These are phyloP conservation scores for Alternaria postmessia DNA, from an alignment of 2,329 filamentous ascomycete genomes.

Conservation along the genomic window DNA sequence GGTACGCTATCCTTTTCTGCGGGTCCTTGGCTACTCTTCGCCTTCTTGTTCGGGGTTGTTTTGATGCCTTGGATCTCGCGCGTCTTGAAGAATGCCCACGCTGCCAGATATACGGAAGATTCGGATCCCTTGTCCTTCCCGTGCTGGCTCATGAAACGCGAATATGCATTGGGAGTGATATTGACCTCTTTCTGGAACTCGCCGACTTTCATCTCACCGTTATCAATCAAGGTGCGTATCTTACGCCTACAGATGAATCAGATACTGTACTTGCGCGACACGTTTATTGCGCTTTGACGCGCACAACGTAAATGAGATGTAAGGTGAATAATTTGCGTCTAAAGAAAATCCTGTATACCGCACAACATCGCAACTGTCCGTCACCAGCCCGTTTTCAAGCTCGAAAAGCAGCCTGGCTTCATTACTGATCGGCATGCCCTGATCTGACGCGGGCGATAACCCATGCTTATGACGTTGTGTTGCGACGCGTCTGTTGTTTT, in stretches of 20 bases:
- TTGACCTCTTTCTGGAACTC: constrained; percentile 54
- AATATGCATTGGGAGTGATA: constrained; percentile 49
- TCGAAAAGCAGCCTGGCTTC: constrained; percentile 11
- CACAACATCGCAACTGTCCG: constrained; percentile 31
- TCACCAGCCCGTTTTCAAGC: constrained; percentile 23
- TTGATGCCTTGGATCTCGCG: constrained; percentile 60
- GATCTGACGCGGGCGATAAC: not conserved
- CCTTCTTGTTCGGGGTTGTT: constrained; percentile 19
- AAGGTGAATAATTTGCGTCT: not conserved
- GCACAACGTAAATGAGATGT: not conserved
- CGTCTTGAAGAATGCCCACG: constrained; percentile 58
- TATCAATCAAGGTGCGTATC: constrained; percentile 54
- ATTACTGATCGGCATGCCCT: constrained; percentile 8
- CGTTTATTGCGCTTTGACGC: not conserved
- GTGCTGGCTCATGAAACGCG: constrained; percentile 60
- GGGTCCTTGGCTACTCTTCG: constrained; percentile 22
- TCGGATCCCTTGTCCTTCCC: constrained; percentile 49
- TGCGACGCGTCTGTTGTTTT: constrained; percentile 3
- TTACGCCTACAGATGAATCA: constrained; percentile 35
- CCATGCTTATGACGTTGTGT: constrained; percentile 2
- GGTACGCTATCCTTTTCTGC: constrained; percentile 20
- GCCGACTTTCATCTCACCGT: constrained; percentile 55
- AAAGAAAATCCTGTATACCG: constrained; percentile 11
- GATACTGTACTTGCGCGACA: not conserved
- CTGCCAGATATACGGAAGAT: constrained; percentile 39